Percentiles rank a stretch among this genome's conserved stretches.
These are phyloP conservation scores for Xylaria curta DNA, from an alignment of 495 filamentous ascomycete species.

Conservation along the genomic window DNA sequence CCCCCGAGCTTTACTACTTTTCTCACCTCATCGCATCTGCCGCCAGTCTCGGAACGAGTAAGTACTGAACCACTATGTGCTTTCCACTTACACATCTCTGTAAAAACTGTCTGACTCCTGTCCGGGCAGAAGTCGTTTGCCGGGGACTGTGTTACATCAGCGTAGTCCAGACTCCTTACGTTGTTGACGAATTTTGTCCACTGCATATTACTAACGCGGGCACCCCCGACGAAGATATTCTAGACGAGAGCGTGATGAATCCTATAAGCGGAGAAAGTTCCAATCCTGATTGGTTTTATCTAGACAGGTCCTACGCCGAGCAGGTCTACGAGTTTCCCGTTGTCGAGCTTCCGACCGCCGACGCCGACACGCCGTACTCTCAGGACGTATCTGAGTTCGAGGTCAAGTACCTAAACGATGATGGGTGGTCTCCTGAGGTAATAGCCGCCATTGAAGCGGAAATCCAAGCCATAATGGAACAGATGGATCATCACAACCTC, in stretches of 20 bases:
- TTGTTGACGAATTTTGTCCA: conserved; percentile 1
- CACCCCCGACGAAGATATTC: not conserved
- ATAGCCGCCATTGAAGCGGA: not conserved
- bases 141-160: not conserved
- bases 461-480: not conserved
- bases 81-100: not conserved
- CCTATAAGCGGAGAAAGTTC: not conserved
- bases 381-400: not conserved
- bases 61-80: not conserved
- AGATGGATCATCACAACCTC: not conserved
- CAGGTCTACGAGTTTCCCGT: not conserved
- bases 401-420: not conserved
- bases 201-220: not conserved
- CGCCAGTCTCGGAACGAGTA: not conserved
- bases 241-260: not conserved
- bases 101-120: not conserved
- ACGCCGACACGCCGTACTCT: not conserved
- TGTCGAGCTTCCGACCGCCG: not conserved
- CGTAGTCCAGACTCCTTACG: not conserved
- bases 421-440: not conserved
- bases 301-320: not conserved
- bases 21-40: not conserved
- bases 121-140: not conserved
- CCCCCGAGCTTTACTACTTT: not conserved
- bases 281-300: not conserved